Percentiles rank a stretch among this genome's conserved stretches.
phyloP scores from a whole-genome alignment of 2,329 filamentous ascomycete species.

The Paracoccidioides lutzii region DNA sequence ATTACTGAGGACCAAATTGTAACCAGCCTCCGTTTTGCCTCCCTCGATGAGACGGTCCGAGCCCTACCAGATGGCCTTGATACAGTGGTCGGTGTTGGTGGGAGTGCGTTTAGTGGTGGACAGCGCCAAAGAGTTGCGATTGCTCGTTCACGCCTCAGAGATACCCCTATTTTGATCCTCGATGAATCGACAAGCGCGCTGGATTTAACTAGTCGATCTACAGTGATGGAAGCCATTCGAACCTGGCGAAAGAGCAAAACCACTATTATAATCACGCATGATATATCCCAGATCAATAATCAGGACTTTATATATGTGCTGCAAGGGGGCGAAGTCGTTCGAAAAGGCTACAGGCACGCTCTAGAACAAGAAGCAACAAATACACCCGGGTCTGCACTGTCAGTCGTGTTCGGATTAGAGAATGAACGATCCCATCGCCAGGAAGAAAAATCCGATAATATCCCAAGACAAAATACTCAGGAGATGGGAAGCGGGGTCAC shows the following conservation, averaged over 20 bases:
- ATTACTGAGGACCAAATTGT: slow-evolving; percentile 45
- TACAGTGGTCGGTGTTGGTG: slow-evolving; percentile 58
- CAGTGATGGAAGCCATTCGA: slow-evolving; percentile 63
- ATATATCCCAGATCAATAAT: slow-evolving; percentile 59
- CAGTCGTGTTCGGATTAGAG: neutral
- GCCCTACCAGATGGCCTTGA: slow-evolving; percentile 57
- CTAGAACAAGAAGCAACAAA: slow-evolving; percentile 32
- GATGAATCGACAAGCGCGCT: slow-evolving; percentile 83
- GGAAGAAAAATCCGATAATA: neutral
- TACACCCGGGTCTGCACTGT: slow-evolving; percentile 3
- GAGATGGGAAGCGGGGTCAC: neutral
- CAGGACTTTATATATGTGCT: slow-evolving; percentile 72
- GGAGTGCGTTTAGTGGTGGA: slow-evolving; percentile 64
- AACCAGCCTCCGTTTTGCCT: slow-evolving; percentile 51
- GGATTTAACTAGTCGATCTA: slow-evolving; percentile 55
- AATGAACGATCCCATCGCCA: neutral
- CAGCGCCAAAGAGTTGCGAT: slow-evolving; percentile 73
- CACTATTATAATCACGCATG: slow-evolving; percentile 87
- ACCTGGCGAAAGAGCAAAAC: slow-evolving; percentile 69
- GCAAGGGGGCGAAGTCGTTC: slow-evolving; percentile 53
- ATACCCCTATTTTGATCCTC: slow-evolving; percentile 69
- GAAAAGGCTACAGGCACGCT: slow-evolving; percentile 52
- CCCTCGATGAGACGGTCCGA: slow-evolving; percentile 55
- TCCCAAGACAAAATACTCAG: too few species aligned
- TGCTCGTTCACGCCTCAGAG: slow-evolving; percentile 61